A percentile compares a stretch with the other conserved stretches of the same genome.
These are phyloP conservation scores for Spergularia azorica DNA, from an alignment of 179 eudicot genomes.

Conservation along the genomic window DNA sequence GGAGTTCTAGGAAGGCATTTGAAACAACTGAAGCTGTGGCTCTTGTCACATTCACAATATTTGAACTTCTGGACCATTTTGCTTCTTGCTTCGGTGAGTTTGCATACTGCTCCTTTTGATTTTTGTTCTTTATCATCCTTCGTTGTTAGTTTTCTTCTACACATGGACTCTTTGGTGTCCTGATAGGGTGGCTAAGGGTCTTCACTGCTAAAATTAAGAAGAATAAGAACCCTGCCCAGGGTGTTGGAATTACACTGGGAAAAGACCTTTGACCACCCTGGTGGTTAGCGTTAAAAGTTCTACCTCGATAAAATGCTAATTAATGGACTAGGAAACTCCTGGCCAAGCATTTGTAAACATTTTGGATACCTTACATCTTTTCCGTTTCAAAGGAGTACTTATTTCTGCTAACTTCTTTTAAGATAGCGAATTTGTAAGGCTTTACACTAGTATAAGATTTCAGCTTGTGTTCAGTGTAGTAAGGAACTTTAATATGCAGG, in stretches of 20 bases:
- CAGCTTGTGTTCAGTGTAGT: neutral
- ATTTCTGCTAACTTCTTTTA: too few relatives aligned
- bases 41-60: constrained; percentile 83
- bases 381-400: neutral
- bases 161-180: neutral
- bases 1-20: constrained; percentile 51
- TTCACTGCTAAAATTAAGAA: neutral
- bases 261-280: neutral
- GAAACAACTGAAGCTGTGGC: constrained; percentile 63
- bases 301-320: neutral
- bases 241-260: too few relatives aligned
- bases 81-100: constrained; percentile 93
- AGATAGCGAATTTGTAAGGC: neutral
- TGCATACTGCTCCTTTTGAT: constrained; percentile 18
- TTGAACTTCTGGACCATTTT: constrained; percentile 88
- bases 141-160: too few relatives aligned
- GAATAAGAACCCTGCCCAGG: too few relatives aligned
- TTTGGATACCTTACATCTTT: neutral
- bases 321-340: neutral
- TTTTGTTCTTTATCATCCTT: neutral
- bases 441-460: neutral
- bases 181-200: neutral
- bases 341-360: neutral
- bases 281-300: neutral
- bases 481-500: neutral